Evolutionary conservation across 164 flowering plant genomes (phyloP), one percentile per base, ranked within the genome.

Genomic region (Houttuynia cordata): DNA sequence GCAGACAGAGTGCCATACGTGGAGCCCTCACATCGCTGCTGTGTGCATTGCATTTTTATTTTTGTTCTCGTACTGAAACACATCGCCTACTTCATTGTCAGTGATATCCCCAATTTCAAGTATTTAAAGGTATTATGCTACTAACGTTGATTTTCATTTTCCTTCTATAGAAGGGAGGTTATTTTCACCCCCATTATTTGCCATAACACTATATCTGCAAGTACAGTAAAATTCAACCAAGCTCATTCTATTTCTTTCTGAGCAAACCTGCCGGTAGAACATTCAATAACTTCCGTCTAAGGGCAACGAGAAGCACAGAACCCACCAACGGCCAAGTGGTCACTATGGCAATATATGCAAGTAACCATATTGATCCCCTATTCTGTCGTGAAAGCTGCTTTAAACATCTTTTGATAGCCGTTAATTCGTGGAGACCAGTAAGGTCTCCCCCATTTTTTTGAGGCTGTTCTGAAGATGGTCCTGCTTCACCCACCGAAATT

Each of bases 301-400:
- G 70, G 63, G 69, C 62, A 18, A 63, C 20, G 30, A 60, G 23
- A 34, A 81, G 61, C 53, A 76, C 74, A 22, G 81, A 68, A 14
- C 89, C 83, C 60, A 84, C 66, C 54, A 78, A 24, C 23, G 84
- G 84, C 89, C 79, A 84, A 39, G 77, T 76, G 22, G 80, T 79
- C 39, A 65, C 17, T 19, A 81, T 65, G 41, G 83, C 81, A 57
- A 80, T 70, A 55, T 69, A 78, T 4, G 75, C 76, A 24, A 78
- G 76, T 58, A 80, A 60, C 84, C 84, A 83, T 51, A 80, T 52
- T 0, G 82, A 80, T 53, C 41, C 68, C 69, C 67, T 67, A 56
- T 67, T 70, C 4, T 64, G 68, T 51, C 85, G 67, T 0, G 80
- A 67, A 57, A 83, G 78, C 56, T 74, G 78, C 63, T 73, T 62